phyloP scores from a whole-genome alignment of 768 basidiomycete species.

The Agrocybe praecox region DNA sequence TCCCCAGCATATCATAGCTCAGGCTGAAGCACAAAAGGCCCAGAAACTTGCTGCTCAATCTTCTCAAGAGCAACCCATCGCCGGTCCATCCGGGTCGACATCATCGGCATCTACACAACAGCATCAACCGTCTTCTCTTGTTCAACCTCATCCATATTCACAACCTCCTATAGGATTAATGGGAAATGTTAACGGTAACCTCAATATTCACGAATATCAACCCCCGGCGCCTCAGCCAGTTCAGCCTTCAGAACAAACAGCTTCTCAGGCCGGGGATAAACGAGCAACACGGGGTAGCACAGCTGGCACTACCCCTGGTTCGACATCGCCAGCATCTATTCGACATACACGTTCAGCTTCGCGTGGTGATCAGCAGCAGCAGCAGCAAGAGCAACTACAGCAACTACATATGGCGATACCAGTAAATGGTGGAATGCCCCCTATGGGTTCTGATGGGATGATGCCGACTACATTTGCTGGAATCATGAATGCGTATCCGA shows the following conservation, averaged over 20 bases:
- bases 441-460: conserved; percentile 17
- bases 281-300: conserved; percentile 17
- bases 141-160: background rate
- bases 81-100: conserved; percentile 18
- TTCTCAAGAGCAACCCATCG: conserved; percentile 20
- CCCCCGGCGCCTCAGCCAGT: conserved; percentile 15
- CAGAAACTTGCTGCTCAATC: conserved; percentile 26
- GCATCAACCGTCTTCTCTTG: background rate
- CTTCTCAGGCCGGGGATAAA: conserved; percentile 14
- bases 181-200: conserved; percentile 14
- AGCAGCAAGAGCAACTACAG: conserved; percentile 13
- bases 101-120: background rate
- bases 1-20: conserved; percentile 50
- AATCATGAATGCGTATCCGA: conserved; percentile 73
- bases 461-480: conserved; percentile 57
- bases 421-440: conserved; percentile 3
- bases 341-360: conserved; percentile 13
- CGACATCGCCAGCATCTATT: conserved; percentile 6
- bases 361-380: conserved; percentile 14
- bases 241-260: background rate
- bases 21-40: conserved; percentile 35
- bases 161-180: background rate
- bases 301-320: conserved; percentile 5
- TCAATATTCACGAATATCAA: conserved; percentile 30
- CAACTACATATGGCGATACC: background rate